Evolutionary conservation across 2,329 filamentous ascomycete genomes (phyloP).

Genomic region (Fusarium nelsonii): DNA sequence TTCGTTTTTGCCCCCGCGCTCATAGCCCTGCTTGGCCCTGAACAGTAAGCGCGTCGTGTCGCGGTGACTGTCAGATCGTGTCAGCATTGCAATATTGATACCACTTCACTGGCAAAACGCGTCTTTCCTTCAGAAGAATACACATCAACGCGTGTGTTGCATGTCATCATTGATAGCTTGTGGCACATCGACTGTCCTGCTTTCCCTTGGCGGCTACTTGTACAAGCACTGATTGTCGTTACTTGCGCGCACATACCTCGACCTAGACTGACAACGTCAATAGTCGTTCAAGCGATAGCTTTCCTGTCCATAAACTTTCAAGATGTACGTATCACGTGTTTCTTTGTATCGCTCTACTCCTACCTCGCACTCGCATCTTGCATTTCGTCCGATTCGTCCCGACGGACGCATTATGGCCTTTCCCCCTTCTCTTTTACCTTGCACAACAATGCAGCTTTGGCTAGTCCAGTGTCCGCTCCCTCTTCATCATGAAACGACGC

Average conservation of each 20-base stretch:
- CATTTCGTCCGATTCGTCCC: neutral
- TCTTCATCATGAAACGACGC: conserved; percentile 24
- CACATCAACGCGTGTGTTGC: conserved; percentile 15
- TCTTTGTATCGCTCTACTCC: conserved; percentile 7
- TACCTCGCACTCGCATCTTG: neutral
- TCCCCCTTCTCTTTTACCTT: conserved; percentile 44
- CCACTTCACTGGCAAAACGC: conserved; percentile 15
- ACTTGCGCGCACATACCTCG: conserved; percentile 25
- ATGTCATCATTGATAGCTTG: conserved; percentile 17
- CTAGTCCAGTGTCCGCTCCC: conserved; percentile 14
- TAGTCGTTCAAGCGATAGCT: conserved; percentile 35
- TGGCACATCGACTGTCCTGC: conserved; percentile 15
- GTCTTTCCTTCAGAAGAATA: conserved; percentile 19
- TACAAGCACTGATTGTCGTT: conserved; percentile 44
- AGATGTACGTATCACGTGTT: conserved; percentile 43
- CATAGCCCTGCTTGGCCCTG: neutral
- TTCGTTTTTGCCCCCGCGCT: neutral
- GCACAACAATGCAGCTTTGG: conserved; percentile 31
- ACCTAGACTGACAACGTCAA: conserved; percentile 43
- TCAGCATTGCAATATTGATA: conserved; percentile 16
- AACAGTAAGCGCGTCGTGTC: conserved; percentile 28
- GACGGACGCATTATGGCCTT: conserved; percentile 8
- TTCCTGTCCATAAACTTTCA: neutral
- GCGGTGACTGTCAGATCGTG: conserved; percentile 13
- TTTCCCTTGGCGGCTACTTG: conserved; percentile 41